Evolutionary conservation across 768 basidiomycete species (phyloP), one percentile per base, ranked within the genome.

Genomic region (Sutorius australiensis): DNA sequence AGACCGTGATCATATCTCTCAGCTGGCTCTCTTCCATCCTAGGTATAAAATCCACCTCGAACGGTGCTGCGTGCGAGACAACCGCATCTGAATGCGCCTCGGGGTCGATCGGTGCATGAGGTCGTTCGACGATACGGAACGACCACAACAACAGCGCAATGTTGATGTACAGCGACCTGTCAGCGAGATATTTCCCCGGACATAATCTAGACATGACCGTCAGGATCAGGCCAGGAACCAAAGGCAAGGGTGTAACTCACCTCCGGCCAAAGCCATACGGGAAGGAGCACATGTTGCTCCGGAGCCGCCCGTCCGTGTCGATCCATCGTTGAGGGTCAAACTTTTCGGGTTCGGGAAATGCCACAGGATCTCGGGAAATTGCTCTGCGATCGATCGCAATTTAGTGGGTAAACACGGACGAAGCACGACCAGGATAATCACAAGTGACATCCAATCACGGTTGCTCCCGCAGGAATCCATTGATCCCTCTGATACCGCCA

Each of bases 301-400:
- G 70, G 6, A 83, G 44, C 16, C 64, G 69, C 0, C 77, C 78
- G 1, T 77, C 65, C 5, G 48, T 34, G 37, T 58, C 53, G 12
- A 83, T 49, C 82, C 83, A 86, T 32, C 83, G 69, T 55, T 79
- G 74, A 6, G 81, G 81, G 19, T 80, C 66, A 58, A 85, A 84
- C 16, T 41, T 61, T 48, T 84, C 80, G 0, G 83, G 58, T 13
- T 60, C 50, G 0, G 64, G 63, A 21, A 66, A 66, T 1, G 47
- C 56, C 1, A 53, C 56, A 0, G 64, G 64, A 28, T 66, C 64
- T n/a, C 34, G 59, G 34, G 61, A 55, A 45, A 65, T 58, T 16
- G 63, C 57, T 63, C 64, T 65, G 37, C 17, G 6, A 12, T 44
- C 17, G 6, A 12, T 44, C 44, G 2, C 30, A 16, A 2, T 3